Conservation (phyloP, 2,329 filamentous ascomycete genomes). For the Colletotrichum falcatum region DNA sequence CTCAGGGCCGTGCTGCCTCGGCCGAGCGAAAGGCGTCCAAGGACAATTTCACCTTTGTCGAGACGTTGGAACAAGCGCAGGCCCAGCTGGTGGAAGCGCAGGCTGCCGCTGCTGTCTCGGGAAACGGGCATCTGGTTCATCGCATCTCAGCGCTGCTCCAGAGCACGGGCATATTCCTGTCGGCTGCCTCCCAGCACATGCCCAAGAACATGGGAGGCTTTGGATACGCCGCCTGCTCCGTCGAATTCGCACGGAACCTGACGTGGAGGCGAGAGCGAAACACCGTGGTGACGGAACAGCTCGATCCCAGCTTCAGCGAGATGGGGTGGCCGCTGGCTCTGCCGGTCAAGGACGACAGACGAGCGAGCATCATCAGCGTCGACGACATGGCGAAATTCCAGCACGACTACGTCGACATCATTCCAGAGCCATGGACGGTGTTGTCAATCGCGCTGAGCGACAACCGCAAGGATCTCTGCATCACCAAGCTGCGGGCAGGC, state of each 20-base stretch:
- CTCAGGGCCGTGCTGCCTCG: constrained; percentile 27
- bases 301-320: constrained; percentile 50
- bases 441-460: constrained; percentile 89
- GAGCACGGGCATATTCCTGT: constrained; percentile 73
- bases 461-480: constrained; percentile 83
- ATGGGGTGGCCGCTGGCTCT: constrained; percentile 46
- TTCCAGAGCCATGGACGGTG: constrained; percentile 86
- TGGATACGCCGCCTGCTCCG: constrained; percentile 70
- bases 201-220: constrained; percentile 61
- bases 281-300: constrained; percentile 46
- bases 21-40: constrained; percentile 47
- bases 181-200: constrained; percentile 66
- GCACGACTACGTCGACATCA: constrained; percentile 83
- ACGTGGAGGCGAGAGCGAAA: constrained; percentile 75
- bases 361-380: constrained; percentile 59
- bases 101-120: constrained; percentile 62
- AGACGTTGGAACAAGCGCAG: constrained; percentile 73
- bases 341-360: constrained; percentile 46
- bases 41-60: constrained; percentile 59
- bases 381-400: constrained; percentile 76
- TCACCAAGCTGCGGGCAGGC: constrained; percentile 84
- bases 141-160: constrained; percentile 73
- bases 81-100: constrained; percentile 75
- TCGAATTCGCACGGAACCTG: constrained; percentile 78
- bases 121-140: constrained; percentile 71